These are phyloP conservation scores for Xylariales sp. DNA, from an alignment of 2,329 filamentous ascomycete species.

Conservation along the genomic window DNA sequence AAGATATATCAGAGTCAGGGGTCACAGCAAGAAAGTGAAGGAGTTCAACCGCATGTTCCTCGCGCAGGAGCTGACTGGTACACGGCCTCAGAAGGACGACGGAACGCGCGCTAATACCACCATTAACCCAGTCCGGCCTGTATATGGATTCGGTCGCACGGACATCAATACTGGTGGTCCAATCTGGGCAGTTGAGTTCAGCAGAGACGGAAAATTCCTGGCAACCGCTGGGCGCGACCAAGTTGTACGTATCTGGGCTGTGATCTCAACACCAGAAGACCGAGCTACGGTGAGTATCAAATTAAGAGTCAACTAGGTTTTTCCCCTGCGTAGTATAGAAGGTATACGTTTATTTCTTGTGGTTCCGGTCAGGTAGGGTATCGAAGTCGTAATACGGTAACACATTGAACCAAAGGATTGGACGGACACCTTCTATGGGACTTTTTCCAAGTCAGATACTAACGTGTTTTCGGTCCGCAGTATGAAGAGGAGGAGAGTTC, in stretches of 20 bases:
- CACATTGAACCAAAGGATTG: no score
- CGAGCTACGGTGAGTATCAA: no score
- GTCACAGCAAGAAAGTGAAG: conserved; percentile 73
- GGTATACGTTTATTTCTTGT: no score
- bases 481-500: conserved; percentile 64
- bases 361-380: no score
- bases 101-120: conserved; percentile 14
- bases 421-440: no score
- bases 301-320: no score
- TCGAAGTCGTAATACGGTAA: no score
- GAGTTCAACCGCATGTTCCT: conserved; percentile 87
- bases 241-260: conserved; percentile 81
- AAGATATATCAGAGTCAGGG: conserved; percentile 80
- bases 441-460: no score
- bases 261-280: conserved; percentile 78
- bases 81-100: conserved; percentile 18
- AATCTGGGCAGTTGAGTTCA: conserved; percentile 91
- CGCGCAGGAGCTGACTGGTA: conserved; percentile 79
- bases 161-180: conserved; percentile 53
- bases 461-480: no score
- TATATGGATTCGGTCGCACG: conserved; percentile 25
- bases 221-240: conserved; percentile 90
- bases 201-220: conserved; percentile 82
- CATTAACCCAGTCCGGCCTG: conserved; percentile 12
- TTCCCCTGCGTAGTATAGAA: no score